Conservation (phyloP, 495 filamentous ascomycete species). For the Penicillium diatomitis region DNA sequence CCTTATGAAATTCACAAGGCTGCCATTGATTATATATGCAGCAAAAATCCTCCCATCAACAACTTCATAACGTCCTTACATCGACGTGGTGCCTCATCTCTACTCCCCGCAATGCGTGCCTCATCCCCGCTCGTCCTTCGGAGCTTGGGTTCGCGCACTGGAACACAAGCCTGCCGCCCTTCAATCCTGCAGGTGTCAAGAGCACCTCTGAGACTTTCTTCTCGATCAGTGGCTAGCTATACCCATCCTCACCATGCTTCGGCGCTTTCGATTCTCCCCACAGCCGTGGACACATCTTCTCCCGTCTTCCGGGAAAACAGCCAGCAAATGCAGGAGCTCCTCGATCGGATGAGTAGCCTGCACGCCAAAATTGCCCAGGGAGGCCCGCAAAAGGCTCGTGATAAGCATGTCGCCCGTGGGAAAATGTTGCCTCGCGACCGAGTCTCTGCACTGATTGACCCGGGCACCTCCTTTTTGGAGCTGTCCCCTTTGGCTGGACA, state of each 20-base stretch:
- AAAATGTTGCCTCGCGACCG: constrained; percentile 95
- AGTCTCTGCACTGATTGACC: constrained; percentile 78
- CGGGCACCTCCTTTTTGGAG: constrained; percentile 85
- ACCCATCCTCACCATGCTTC: constrained; percentile 58
- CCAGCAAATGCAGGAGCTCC: constrained; percentile 64
- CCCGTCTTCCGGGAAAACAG: constrained; percentile 76
- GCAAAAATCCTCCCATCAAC: too few species aligned
- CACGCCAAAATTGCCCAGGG: constrained; percentile 65
- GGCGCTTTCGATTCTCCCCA: constrained; percentile 70
- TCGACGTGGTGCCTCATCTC: not conserved
- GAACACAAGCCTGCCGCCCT: constrained; percentile 6
- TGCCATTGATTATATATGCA: too few species aligned
- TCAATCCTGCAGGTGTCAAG: constrained; percentile 2
- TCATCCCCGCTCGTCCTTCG: constrained; percentile 29
- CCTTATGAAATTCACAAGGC: too few species aligned
- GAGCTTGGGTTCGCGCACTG: constrained; percentile 21
- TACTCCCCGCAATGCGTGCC: constrained; percentile 31
- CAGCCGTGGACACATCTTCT: constrained; percentile 65
- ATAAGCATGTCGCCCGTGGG: constrained; percentile 79
- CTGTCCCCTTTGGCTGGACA: constrained; percentile 81
- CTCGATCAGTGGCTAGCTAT: constrained; percentile 45
- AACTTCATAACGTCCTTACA: too few species aligned
- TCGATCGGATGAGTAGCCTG: constrained; percentile 53
- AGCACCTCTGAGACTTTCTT: not conserved
- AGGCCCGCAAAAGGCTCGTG: constrained; percentile 71